These are phyloP conservation scores for Flueggea neowawraea DNA, from an alignment of 441 rosid species.

Conservation along the genomic window DNA sequence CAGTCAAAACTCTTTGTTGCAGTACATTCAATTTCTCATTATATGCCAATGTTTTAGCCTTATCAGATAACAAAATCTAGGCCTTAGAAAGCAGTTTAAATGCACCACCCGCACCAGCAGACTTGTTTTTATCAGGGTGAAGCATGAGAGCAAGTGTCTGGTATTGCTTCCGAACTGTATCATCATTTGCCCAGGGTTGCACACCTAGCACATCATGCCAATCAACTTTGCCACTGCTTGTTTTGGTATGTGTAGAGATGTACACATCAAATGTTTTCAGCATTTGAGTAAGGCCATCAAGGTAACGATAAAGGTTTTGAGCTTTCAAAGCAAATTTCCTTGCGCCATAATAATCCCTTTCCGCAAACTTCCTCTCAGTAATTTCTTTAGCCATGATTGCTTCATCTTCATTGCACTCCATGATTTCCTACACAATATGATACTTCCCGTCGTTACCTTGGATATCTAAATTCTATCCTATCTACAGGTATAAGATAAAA, in stretches of 20 bases:
- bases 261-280: constrained; percentile 58
- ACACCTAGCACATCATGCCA: constrained; percentile 84
- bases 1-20: constrained; percentile 33
- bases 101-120: constrained; percentile 83
- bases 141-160: constrained; percentile 72
- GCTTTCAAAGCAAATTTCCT: constrained; percentile 83
- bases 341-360: constrained; percentile 70
- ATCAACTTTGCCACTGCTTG: constrained; percentile 58
- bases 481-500: no score
- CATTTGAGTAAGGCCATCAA: constrained; percentile 74
- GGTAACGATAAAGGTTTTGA: constrained; percentile 64
- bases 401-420: constrained; percentile 98
- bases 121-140: constrained; percentile 95
- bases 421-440: constrained; percentile 15
- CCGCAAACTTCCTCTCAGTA: constrained; percentile 73
- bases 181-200: constrained; percentile 66
- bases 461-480: no score
- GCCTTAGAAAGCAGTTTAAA: constrained; percentile 83
- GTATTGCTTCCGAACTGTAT: constrained; percentile 65
- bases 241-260: constrained; percentile 63
- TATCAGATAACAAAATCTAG: constrained; percentile 77
- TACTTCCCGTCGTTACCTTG: neutral
- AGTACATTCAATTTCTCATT: constrained; percentile 44
- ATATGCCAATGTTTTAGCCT: constrained; percentile 53
- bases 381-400: constrained; percentile 88